These are phyloP conservation scores for Aspergillus proliferans DNA, from an alignment of 2,329 filamentous ascomycete species.

Conservation along the genomic window DNA sequence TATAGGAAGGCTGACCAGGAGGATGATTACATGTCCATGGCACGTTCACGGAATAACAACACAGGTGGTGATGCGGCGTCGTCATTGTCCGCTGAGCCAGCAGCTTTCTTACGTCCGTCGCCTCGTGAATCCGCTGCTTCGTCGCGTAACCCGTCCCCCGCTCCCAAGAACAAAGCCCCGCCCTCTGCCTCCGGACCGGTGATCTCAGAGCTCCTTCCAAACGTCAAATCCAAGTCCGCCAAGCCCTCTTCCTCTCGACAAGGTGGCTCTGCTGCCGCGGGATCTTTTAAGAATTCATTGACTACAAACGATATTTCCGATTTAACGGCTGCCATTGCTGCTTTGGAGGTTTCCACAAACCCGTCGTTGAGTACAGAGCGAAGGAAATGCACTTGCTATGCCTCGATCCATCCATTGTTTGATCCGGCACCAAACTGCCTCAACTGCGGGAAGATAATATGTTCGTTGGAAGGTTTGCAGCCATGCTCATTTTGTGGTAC, in stretches of 20 bases:
- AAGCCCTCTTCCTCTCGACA: constrained; percentile 72
- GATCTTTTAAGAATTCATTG: constrained; percentile 51
- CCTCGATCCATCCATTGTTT: constrained; percentile 77
- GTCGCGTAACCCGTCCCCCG: constrained; percentile 39
- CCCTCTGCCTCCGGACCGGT: constrained; percentile 69
- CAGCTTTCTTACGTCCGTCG: constrained; percentile 36
- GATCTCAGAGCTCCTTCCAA: constrained; percentile 66
- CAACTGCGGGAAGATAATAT: constrained; percentile 89
- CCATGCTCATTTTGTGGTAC: constrained; percentile 86
- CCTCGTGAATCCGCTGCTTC: constrained; percentile 39
- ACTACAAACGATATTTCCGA: constrained; percentile 49
- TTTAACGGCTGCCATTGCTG: constrained; percentile 71
- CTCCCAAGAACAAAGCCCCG: constrained; percentile 41
- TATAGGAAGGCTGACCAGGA: constrained; percentile 69
- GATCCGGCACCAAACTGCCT: constrained; percentile 90
- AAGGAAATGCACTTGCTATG: constrained; percentile 79
- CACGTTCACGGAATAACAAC: constrained; percentile 39
- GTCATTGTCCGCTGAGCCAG: constrained; percentile 49
- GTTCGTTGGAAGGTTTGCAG: constrained; percentile 85
- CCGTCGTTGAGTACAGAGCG: constrained; percentile 61
- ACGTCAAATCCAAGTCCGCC: constrained; percentile 53
- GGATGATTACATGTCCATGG: constrained; percentile 64
- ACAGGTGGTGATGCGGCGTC: constrained; percentile 20
- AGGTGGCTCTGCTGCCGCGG: constrained; percentile 68
- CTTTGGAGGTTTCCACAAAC: constrained; percentile 87